Percentiles rank a stretch among this genome's conserved stretches.
phyloP scores from a whole-genome alignment of 2,329 filamentous ascomycete genomes.

The Colletotrichum theobromicola region DNA sequence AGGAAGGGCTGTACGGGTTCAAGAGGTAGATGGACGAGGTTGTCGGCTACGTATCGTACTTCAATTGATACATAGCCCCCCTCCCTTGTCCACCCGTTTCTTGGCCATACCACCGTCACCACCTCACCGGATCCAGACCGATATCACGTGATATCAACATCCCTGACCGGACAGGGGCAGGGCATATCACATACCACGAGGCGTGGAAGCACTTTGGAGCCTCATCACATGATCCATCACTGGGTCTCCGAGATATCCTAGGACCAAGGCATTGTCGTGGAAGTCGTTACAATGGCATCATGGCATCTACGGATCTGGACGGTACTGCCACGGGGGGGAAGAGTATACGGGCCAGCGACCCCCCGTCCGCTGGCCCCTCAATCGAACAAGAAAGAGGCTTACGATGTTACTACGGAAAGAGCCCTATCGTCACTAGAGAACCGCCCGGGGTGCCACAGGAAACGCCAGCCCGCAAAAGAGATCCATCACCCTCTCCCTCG shows the following conservation, averaged over 20 bases:
- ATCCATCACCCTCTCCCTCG: background rate
- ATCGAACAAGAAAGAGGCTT: background rate
- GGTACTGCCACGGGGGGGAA: background rate
- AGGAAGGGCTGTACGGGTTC: background rate
- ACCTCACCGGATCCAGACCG: background rate
- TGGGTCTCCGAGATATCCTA: background rate
- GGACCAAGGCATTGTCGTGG: background rate
- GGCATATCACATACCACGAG: background rate
- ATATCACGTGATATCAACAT: conserved; percentile 13
- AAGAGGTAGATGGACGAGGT: background rate
- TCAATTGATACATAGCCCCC: background rate
- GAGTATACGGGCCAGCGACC: background rate
- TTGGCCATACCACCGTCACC: background rate
- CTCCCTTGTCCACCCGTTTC: background rate
- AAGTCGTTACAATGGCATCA: background rate
- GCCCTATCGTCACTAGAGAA: conserved; percentile 7
- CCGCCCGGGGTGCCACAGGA: background rate
- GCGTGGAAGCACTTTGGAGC: background rate
- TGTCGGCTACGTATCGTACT: background rate
- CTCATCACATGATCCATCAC: conserved; percentile 19
- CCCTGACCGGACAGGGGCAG: background rate
- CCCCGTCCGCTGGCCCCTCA: background rate
- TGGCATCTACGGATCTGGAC: background rate
- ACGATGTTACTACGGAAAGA: conserved; percentile 4
- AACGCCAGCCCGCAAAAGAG: background rate